Evolutionary conservation across 169 alveolate species (phyloP).

Genomic region (Cryptosporidium canis): DNA sequence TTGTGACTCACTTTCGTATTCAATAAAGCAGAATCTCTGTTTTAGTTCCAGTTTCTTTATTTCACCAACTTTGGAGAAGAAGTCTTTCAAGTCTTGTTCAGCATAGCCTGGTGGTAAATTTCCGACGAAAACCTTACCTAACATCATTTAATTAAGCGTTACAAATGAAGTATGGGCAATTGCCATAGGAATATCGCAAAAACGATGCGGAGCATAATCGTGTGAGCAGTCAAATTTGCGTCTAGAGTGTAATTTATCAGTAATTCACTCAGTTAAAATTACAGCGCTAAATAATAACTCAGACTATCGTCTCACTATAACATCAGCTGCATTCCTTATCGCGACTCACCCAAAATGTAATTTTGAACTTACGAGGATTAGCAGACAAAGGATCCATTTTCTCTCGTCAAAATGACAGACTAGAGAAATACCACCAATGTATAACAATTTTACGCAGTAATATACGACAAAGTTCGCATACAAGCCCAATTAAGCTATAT

Average conservation of each 20-base stretch:
- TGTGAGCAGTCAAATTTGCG: too few species aligned
- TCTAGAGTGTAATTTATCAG: too few species aligned
- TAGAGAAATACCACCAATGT: constrained; percentile 6
- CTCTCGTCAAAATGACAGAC: neutral
- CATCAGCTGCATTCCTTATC: neutral
- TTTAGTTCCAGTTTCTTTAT: constrained; percentile 81
- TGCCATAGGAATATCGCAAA: neutral
- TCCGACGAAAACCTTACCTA: constrained; percentile 84
- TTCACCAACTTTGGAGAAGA: constrained; percentile 82
- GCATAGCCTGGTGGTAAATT: constrained; percentile 83
- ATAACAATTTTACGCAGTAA: neutral
- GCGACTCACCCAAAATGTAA: neutral
- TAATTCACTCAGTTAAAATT: too few species aligned
- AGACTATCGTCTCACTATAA: too few species aligned
- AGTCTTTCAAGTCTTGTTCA: constrained; percentile 83
- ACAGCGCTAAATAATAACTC: too few species aligned
- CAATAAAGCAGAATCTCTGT: constrained; percentile 85
- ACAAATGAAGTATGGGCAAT: neutral
- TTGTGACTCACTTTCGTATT: constrained; percentile 80
- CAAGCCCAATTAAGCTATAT: neutral
- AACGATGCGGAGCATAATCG: neutral
- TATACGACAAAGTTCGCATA: constrained; percentile 15
- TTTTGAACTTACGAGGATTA: constrained; percentile 69
- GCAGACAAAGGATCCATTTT: constrained; percentile 68
- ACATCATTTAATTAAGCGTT: neutral